A percentile compares a stretch with the other conserved stretches of the same genome.
These are phyloP conservation scores for Pichia cabralensis DNA, from an alignment of 805 yeast genomes.

Conservation along the genomic window DNA sequence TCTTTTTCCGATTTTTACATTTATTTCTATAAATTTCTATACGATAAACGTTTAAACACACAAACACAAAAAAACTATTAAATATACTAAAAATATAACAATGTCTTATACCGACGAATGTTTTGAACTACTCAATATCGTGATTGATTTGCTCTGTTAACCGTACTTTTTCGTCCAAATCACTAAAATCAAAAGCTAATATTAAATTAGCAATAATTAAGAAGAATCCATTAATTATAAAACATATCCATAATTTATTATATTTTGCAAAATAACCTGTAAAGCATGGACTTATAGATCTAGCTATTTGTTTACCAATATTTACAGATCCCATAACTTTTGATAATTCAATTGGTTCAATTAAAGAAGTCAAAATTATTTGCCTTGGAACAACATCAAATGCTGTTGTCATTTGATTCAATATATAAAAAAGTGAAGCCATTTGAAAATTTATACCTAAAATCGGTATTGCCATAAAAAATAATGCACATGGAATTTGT, in stretches of 20 bases:
- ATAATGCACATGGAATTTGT: constrained; percentile 69
- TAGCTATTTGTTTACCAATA: constrained; percentile 75
- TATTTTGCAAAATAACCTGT: constrained; percentile 64
- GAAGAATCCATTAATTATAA: constrained; percentile 39
- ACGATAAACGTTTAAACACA: neutral
- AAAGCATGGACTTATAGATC: constrained; percentile 71
- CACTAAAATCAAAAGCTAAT: constrained; percentile 32
- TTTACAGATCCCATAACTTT: constrained; percentile 79
- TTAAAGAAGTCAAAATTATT: constrained; percentile 59
- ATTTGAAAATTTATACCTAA: constrained; percentile 24
- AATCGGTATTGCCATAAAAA: constrained; percentile 46
- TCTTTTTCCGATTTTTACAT: neutral
- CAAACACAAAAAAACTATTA: no score
- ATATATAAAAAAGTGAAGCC: constrained; percentile 43
- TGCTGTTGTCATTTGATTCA: constrained; percentile 54
- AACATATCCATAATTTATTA: constrained; percentile 39
- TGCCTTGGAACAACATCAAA: constrained; percentile 95
- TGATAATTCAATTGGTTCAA: constrained; percentile 54
- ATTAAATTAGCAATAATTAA: constrained; percentile 40
- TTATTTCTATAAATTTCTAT: neutral
- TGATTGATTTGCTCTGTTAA: constrained; percentile 13
- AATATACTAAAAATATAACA: no score
- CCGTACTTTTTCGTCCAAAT: constrained; percentile 26
- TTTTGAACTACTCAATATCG: no score
- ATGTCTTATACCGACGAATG: no score